Conservation (phyloP, 2,329 filamentous ascomycete genomes). For the Colletotrichum acutatum region DNA sequence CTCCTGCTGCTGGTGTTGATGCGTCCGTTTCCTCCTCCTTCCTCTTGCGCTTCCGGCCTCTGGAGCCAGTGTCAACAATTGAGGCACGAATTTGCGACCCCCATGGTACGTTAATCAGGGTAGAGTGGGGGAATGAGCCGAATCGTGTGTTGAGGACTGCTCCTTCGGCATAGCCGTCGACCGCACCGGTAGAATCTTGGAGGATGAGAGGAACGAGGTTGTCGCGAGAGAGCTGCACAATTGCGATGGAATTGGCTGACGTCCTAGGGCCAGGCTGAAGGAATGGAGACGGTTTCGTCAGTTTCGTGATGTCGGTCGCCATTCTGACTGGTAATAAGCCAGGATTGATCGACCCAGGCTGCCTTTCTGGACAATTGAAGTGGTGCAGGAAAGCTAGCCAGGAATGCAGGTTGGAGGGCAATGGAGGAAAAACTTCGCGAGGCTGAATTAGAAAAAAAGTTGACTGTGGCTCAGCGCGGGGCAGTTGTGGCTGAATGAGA, state of each 20-base stretch:
- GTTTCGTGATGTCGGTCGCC: slow-evolving; percentile 36
- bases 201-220: slow-evolving; percentile 82
- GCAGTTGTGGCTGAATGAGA: neutral
- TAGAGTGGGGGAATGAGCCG: slow-evolving; percentile 87
- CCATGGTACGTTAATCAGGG: slow-evolving; percentile 83
- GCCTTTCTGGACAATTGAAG: neutral
- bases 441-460: slow-evolving; percentile 17
- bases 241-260: slow-evolving; percentile 74
- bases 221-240: slow-evolving; percentile 90
- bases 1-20: slow-evolving; percentile 41
- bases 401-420: neutral
- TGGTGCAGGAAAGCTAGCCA: neutral
- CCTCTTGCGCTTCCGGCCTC: slow-evolving; percentile 76
- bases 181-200: slow-evolving; percentile 67
- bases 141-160: slow-evolving; percentile 92
- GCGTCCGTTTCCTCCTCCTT: slow-evolving; percentile 52
- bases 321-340: neutral
- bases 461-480: slow-evolving; percentile 30
- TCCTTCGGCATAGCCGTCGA: slow-evolving; percentile 80
- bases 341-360: neutral
- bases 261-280: slow-evolving; percentile 75
- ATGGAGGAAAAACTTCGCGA: slow-evolving; percentile 19
- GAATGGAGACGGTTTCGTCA: slow-evolving; percentile 76
- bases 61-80: slow-evolving; percentile 89
- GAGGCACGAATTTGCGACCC: slow-evolving; percentile 92